Percentiles rank a stretch among this genome's conserved stretches.
Evolutionary conservation across 2,329 filamentous ascomycete genomes (phyloP).

Genomic region (Aspergillus fructus): DNA sequence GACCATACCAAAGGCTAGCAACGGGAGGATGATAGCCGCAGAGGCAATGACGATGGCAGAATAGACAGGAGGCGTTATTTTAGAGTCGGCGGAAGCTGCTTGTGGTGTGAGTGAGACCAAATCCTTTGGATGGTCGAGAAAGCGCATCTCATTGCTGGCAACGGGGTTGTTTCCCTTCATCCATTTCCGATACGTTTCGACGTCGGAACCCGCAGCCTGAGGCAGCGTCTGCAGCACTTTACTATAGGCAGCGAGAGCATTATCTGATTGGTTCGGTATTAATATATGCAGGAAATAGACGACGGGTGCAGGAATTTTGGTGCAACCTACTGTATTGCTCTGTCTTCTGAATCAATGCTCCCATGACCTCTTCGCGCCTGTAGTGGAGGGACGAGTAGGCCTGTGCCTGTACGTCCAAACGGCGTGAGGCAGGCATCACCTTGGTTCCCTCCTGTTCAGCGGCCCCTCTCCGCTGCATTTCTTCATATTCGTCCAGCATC

Average conservation of each 20-base stretch:
- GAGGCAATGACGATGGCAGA: conserved; percentile 49
- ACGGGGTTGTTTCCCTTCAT: conserved; percentile 53
- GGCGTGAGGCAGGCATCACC: conserved; percentile 38
- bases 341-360: conserved; percentile 56
- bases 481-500: conserved; percentile 62
- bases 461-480: conserved; percentile 34
- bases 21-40: conserved; percentile 55
- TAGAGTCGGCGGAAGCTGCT: conserved; percentile 13
- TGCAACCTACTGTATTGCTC: conserved; percentile 60
- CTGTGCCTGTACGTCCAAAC: conserved; percentile 48
- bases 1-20: conserved; percentile 60
- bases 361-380: conserved; percentile 54
- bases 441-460: conserved; percentile 34
- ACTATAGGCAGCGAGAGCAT: conserved; percentile 47
- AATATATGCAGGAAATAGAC: not conserved
- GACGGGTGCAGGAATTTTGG: not conserved
- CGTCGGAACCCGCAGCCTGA: conserved; percentile 47
- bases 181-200: conserved; percentile 55
- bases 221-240: conserved; percentile 47
- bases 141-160: conserved; percentile 51
- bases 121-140: conserved; percentile 53
- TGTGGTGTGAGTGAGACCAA: conserved; percentile 35
- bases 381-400: conserved; percentile 54
- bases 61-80: conserved; percentile 28
- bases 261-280: conserved; percentile 28